These are phyloP conservation scores for Irpex rosettiformis DNA, from an alignment of 1,284 basidiomycete species.

Conservation along the genomic window DNA sequence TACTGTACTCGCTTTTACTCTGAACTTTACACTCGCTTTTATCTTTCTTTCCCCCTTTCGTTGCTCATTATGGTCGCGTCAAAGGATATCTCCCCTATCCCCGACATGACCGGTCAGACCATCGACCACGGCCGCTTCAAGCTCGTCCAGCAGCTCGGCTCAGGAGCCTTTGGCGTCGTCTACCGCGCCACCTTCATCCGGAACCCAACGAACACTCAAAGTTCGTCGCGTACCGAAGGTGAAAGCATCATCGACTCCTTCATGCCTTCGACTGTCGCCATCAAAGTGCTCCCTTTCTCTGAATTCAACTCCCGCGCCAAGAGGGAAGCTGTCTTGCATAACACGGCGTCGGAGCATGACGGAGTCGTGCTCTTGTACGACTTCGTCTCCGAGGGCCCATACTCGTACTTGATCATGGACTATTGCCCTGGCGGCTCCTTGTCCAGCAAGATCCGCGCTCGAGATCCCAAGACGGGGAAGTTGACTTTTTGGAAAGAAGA, in stretches of 20 bases:
- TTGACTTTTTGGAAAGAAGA: slow-evolving; percentile 45
- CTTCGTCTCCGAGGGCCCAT: slow-evolving; percentile 51
- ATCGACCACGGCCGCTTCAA: slow-evolving; percentile 15
- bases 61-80: slow-evolving; percentile 1
- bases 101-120: slow-evolving; percentile 16
- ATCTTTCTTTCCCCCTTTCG: background rate
- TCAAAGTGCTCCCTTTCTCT: slow-evolving; percentile 24
- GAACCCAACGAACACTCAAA: slow-evolving; percentile 9
- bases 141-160: slow-evolving; percentile 23
- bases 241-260: background rate
- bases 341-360: slow-evolving; percentile 50
- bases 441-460: slow-evolving; percentile 50
- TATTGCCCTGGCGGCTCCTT: slow-evolving; percentile 63
- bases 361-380: slow-evolving; percentile 58
- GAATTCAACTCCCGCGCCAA: background rate
- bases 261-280: slow-evolving; percentile 16
- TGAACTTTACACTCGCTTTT: background rate
- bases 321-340: slow-evolving; percentile 41
- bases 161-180: slow-evolving; percentile 31
- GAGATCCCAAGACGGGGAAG: slow-evolving; percentile 31
- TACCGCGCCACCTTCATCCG: slow-evolving; percentile 28
- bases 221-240: background rate
- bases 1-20: background rate
- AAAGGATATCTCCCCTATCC: slow-evolving; percentile 3
- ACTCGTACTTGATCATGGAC: slow-evolving; percentile 61